These are phyloP conservation scores for Adenanthera pavonina DNA, from an alignment of 306 rosid species.

Conservation along the genomic window DNA sequence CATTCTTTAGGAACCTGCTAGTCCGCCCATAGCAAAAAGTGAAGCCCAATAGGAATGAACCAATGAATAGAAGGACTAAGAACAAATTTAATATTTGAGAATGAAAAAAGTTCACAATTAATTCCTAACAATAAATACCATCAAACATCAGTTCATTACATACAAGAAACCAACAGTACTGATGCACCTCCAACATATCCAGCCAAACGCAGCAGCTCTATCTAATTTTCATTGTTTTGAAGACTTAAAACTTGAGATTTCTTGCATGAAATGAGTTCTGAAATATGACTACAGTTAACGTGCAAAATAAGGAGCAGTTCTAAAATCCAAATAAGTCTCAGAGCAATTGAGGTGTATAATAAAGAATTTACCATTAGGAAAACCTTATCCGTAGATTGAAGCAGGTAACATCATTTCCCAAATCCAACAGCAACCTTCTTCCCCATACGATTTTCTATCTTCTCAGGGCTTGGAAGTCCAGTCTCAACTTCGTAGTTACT, in stretches of 20 bases:
- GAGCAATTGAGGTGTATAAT: slow-evolving; percentile 1
- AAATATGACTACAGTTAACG: slow-evolving; percentile 27
- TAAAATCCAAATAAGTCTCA: background rate
- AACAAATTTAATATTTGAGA: slow-evolving; percentile 11
- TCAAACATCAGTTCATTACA: background rate
- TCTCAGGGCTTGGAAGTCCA: slow-evolving; percentile 84
- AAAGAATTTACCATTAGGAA: slow-evolving; percentile 15
- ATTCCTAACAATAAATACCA: slow-evolving; percentile 4
- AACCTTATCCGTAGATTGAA: slow-evolving; percentile 40
- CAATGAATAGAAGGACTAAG: background rate
- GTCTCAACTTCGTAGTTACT: slow-evolving; percentile 68
- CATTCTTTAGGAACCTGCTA: background rate
- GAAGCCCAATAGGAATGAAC: slow-evolving; percentile 6
- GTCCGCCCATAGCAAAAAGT: background rate
- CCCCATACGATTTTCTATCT: slow-evolving; percentile 55
- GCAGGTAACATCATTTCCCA: slow-evolving; percentile 56
- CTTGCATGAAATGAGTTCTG: background rate
- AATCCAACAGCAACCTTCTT: slow-evolving; percentile 72
- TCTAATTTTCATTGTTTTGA: slow-evolving; percentile 3
- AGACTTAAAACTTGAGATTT: slow-evolving; percentile 23
- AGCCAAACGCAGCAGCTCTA: slow-evolving; percentile 24
- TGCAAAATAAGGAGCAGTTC: slow-evolving; percentile 28
- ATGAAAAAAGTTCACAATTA: background rate
- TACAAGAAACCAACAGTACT: background rate
- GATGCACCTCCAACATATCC: slow-evolving; percentile 20